Evolutionary conservation across 1,284 basidiomycete species (phyloP).

Genomic region (Ustilago vetiveriae): DNA sequence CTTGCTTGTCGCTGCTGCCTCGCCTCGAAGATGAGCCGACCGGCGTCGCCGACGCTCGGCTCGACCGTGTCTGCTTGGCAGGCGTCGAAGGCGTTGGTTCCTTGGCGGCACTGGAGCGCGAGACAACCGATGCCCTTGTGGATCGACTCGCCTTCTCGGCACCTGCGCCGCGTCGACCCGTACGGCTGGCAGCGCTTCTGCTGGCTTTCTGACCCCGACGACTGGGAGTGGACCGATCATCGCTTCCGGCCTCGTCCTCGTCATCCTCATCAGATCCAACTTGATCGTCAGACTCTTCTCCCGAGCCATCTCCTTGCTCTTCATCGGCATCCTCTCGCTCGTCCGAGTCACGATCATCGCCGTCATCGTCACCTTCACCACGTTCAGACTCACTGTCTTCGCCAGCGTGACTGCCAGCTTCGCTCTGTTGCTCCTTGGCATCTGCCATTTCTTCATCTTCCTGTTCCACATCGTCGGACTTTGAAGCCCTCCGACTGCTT

Average conservation of each 20-base stretch:
- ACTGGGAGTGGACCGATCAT: slow-evolving; percentile 8
- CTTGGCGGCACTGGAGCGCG: slow-evolving; percentile 35
- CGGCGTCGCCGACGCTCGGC: slow-evolving; percentile 20
- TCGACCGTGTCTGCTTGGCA: slow-evolving; percentile 34
- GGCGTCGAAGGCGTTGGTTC: slow-evolving; percentile 28
- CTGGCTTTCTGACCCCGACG: slow-evolving; percentile 8
- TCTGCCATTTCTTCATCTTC: slow-evolving; percentile 40
- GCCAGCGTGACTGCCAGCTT: slow-evolving; percentile 11
- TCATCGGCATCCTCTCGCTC: slow-evolving; percentile 11
- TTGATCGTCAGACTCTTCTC: slow-evolving; percentile 33
- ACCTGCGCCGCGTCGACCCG: slow-evolving; percentile 7
- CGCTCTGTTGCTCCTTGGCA: slow-evolving; percentile 41
- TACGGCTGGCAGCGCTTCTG: slow-evolving; percentile 11
- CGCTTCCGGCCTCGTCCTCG: slow-evolving; percentile 22
- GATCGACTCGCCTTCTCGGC: slow-evolving; percentile 14
- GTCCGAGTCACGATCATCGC: slow-evolving; percentile 10
- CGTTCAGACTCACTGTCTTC: slow-evolving; percentile 25
- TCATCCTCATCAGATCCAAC: slow-evolving; percentile 21
- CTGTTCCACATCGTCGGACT: slow-evolving; percentile 20
- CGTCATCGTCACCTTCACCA: slow-evolving; percentile 24
- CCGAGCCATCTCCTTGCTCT: slow-evolving; percentile 25
- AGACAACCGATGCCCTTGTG: slow-evolving; percentile 33
- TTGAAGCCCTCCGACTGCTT: slow-evolving; percentile 39
- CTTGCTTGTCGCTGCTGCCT: slow-evolving; percentile 35
- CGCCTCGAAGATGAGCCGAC: slow-evolving; percentile 16